These are phyloP conservation scores for Silene conica DNA, from an alignment of 148 eudicot genomes.

Conservation along the genomic window DNA sequence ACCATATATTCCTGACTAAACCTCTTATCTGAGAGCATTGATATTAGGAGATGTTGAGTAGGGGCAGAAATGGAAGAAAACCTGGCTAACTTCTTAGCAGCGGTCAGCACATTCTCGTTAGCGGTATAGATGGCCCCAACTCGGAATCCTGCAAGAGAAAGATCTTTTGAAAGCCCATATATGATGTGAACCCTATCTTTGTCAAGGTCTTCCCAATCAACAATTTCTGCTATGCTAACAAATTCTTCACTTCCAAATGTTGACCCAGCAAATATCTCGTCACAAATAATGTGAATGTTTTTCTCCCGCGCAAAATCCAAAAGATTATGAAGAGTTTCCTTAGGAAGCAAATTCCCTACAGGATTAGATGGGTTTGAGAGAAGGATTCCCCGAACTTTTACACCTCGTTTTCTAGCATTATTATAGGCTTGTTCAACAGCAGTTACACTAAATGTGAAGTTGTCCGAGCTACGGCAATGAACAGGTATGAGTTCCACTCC, in stretches of 20 bases:
- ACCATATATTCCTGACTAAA: constrained; percentile 47
- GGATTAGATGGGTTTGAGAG: constrained; percentile 82
- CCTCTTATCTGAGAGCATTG: constrained; percentile 66
- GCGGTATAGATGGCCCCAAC: constrained; percentile 67
- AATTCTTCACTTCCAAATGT: constrained; percentile 53
- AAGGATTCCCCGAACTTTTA: constrained; percentile 63
- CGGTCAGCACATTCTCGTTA: constrained; percentile 58
- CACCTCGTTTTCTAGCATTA: constrained; percentile 73
- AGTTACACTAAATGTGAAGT: constrained; percentile 51
- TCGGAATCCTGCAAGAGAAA: constrained; percentile 64
- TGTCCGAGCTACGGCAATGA: constrained; percentile 73
- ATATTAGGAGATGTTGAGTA: constrained; percentile 55
- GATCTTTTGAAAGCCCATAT: constrained; percentile 75
- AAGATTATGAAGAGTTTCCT: constrained; percentile 47
- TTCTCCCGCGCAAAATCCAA: constrained; percentile 76
- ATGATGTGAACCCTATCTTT: constrained; percentile 70
- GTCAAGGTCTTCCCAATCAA: constrained; percentile 58
- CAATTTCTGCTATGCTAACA: constrained; percentile 72
- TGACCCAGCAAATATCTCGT: constrained; percentile 77
- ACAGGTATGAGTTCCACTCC: constrained; percentile 78
- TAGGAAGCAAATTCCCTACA: constrained; percentile 54
- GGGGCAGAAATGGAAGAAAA: constrained; percentile 80
- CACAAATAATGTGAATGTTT: constrained; percentile 78
- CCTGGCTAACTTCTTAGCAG: constrained; percentile 60
- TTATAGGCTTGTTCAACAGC: constrained; percentile 72